Base-by-base conservation (phyloP, 352 stramenopile species). In the Pythium plurisporium region DNA sequence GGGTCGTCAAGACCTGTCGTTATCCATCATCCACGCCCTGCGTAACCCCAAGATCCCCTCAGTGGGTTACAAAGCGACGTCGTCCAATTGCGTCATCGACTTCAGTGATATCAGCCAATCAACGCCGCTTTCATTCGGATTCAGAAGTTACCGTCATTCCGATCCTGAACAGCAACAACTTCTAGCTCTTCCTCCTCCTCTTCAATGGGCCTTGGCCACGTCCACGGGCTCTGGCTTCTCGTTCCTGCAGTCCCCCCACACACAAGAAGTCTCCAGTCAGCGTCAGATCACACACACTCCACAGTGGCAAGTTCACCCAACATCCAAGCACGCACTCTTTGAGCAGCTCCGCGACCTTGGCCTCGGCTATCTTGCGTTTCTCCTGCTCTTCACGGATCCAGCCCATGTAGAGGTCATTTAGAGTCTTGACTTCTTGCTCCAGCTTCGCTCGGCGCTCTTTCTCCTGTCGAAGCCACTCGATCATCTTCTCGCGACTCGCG, bases 361-460 rank as follows among this genome's bases (percentile, higher is more conserved):
- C 66, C 62, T 92, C 78, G 3, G 72, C 72, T 31, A 64, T 68
- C 72, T 88, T 87, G 30, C 82, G 79, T 61, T 91, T 91, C 20
- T 62, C 72, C 59, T 90, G 80, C 66, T 94, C 83, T 34, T 91
- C 75, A 19, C 78, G 77, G 59, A 94, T 87, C 83, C 83, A 94
- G 12, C 73, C 68, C 81, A 90, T 91, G 67, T 91, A 94, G 57
- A 91, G 59, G 7, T 89, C 76, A 51, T 89, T 89, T 45, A 94
- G 63, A 37, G 74, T 87, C 63, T 89, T 89, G 20, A 94, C 61
- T 51, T 94, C 81, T 34, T 82, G 73, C 57, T 94, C 83, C 22
- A 94, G 52, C 70, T 91, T 87, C 47, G 62, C 17, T 4, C 79
- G 81, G 19, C 78, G 79, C 23, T 89, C 78, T 53, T 89, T 85